Base-by-base conservation (phyloP, 1,284 basidiomycete species). In the Marasmius sp. region DNA sequence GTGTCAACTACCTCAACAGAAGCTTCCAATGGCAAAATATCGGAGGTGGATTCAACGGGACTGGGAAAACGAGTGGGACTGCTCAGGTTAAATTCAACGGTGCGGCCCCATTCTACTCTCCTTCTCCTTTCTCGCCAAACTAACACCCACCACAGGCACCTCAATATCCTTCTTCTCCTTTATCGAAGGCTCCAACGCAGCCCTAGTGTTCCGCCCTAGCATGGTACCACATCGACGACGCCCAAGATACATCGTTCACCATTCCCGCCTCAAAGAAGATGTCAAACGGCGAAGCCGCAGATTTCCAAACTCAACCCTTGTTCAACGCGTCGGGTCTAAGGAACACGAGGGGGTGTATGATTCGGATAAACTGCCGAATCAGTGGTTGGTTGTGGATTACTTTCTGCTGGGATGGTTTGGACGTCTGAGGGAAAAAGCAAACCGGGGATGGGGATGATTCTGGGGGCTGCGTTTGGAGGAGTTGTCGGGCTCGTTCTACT, bases 201-300 rank as follows among this genome's bases (percentile, higher is more conserved):
- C 20, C 20, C 50, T 51, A 20, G 50, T 16, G 1, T 3, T 11
- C 64, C 3, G 64, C 71, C 16, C 22, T 56, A 8, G 71, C 66
- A 2, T 66, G 63, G 16, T 74, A 69, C 47, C 64, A 68, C 36
- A 65, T 74, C 33, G 73, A 74, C 62, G 67, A 62, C 11, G 68
- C 66, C 12, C 10, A 52, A 2, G 49, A 62, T 16, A 60, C 41
- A 14, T 20, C 55, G 3, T 70, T 75, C 50, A 47, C 57, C 10
- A 64, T 73, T 8, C 55, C 60, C 38, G 68, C 68, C 6, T 62
- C 68, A 6, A 20, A 60, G 3, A 12, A 48, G 2, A 18, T 51
- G 16, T 51, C 50, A 16, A 27, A 27, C n/a, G 50, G 50, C 16
- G 7, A 36, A 8, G 16, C 6, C 16, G 20, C 50, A 7, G 20